phyloP scores from a whole-genome alignment of 805 yeast species.

The Starmerella potacharoeniae region DNA sequence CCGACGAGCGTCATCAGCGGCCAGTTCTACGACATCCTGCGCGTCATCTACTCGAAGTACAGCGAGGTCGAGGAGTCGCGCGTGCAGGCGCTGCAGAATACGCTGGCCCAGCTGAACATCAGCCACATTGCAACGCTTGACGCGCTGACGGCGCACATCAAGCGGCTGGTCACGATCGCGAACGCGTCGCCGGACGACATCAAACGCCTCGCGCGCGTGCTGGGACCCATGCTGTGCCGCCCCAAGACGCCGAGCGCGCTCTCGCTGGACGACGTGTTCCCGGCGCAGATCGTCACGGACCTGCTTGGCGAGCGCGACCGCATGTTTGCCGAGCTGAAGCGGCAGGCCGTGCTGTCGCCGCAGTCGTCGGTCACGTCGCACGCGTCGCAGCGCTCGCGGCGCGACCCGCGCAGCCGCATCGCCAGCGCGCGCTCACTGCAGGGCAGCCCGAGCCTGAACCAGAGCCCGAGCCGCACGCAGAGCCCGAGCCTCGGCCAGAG shows the following conservation, averaged over 20 bases:
- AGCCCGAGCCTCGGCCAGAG: not conserved
- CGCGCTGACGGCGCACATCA: slow-evolving; percentile 66
- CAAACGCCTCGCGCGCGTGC: slow-evolving; percentile 45
- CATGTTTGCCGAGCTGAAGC: slow-evolving; percentile 54
- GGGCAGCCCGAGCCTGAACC: not conserved
- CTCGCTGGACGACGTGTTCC: slow-evolving; percentile 49
- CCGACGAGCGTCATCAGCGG: slow-evolving; percentile 66
- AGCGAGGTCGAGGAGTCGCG: slow-evolving; percentile 35
- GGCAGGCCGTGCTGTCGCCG: slow-evolving; percentile 18
- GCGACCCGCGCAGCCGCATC: slow-evolving; percentile 4
- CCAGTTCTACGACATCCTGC: slow-evolving; percentile 53
- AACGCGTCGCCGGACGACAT: slow-evolving; percentile 28
- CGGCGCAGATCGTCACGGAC: slow-evolving; percentile 49
- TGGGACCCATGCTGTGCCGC: slow-evolving; percentile 50
- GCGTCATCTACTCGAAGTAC: slow-evolving; percentile 50
- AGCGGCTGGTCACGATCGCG: slow-evolving; percentile 46
- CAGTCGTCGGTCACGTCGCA: slow-evolving; percentile 8
- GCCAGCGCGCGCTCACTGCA: not conserved
- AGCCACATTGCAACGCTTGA: slow-evolving; percentile 69
- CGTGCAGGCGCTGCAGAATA: slow-evolving; percentile 52
- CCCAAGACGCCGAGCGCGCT: slow-evolving; percentile 38
- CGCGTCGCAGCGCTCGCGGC: slow-evolving; percentile 6
- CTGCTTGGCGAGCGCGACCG: slow-evolving; percentile 46
- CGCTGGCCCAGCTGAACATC: slow-evolving; percentile 54
- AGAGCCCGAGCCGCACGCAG: not conserved